Conservation (phyloP, 306 rosid genomes). For the Begonia masoniana region DNA sequence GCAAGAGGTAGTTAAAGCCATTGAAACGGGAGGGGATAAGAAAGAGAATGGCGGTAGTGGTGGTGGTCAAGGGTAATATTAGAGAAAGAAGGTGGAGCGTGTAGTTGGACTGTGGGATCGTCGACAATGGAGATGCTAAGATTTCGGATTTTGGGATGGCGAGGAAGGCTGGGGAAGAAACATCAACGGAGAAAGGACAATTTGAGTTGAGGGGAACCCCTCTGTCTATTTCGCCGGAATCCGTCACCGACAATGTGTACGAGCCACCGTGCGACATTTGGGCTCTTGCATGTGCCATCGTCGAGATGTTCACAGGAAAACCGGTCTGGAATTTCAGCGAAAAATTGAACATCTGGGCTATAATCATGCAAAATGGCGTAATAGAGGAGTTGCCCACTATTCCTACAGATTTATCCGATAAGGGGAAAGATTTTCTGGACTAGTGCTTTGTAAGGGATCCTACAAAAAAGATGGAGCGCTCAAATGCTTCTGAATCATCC, state of each 20-base stretch:
- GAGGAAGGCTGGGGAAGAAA: slow-evolving; percentile 13
- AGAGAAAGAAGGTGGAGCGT: no score
- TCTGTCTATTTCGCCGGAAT: slow-evolving; percentile 60
- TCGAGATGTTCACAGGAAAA: slow-evolving; percentile 58
- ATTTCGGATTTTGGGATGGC: slow-evolving; percentile 84
- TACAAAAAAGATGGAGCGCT: no score
- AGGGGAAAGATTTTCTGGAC: slow-evolving; percentile 27
- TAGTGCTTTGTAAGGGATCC: no score
- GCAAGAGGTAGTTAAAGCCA: no score
- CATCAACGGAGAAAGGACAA: slow-evolving; percentile 1
- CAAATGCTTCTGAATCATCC: no score
- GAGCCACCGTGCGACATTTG: slow-evolving; percentile 54
- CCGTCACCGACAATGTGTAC: slow-evolving; percentile 39
- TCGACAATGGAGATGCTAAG: slow-evolving; percentile 33
- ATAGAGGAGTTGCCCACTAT: slow-evolving; percentile 42
- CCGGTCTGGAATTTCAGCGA: slow-evolving; percentile 33
- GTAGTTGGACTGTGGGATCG: no score
- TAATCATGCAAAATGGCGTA: slow-evolving; percentile 47
- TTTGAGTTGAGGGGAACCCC: slow-evolving; percentile 64
- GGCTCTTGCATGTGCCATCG: slow-evolving; percentile 66
- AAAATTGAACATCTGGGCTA: slow-evolving; percentile 18
- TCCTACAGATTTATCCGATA: slow-evolving; percentile 38
- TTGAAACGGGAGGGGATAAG: no score
- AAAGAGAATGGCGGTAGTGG: no score
- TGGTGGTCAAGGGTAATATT: no score